Evolutionary conservation across 140 eudicot species (phyloP).

Genomic region (Flaveria floridana): DNA sequence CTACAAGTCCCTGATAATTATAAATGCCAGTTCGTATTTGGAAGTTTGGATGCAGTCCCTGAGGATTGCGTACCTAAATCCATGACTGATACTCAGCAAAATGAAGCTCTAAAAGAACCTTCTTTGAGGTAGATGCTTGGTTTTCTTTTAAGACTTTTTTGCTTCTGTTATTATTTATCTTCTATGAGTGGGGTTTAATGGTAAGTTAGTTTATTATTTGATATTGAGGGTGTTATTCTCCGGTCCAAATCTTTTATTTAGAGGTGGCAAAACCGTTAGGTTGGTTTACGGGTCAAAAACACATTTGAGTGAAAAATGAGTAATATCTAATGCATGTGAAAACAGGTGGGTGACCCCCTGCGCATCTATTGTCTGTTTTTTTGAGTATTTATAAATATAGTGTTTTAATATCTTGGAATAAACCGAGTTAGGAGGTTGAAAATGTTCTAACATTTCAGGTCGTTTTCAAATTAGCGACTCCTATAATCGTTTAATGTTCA

Average conservation of each 20-base stretch:
- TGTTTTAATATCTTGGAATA: neutral
- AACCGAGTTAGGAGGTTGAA: neutral
- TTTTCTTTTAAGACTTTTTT: neutral
- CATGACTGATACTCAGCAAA: conserved; percentile 28
- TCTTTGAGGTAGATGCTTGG: conserved; percentile 33
- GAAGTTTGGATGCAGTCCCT: conserved; percentile 54
- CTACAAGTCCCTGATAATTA: conserved; percentile 60
- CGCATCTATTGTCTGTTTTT: neutral
- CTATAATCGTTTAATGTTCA: neutral
- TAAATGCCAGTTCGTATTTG: conserved; percentile 55
- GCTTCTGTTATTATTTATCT: neutral
- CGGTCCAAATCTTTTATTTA: neutral
- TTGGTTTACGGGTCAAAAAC: neutral
- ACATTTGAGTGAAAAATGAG: neutral
- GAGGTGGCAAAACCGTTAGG: neutral
- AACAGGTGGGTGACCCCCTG: neutral
- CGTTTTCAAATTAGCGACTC: neutral
- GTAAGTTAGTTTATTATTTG: neutral
- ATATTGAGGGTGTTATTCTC: neutral
- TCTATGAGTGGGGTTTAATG: no score
- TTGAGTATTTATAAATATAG: neutral
- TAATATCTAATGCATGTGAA: neutral
- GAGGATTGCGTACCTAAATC: conserved; percentile 29
- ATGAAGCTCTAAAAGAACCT: conserved; percentile 39
- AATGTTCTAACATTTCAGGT: neutral